Evolutionary conservation across 371 early-diverging fungal species (phyloP), one percentile per base, ranked within the genome.

Genomic region (Capillidium heterosporum): DNA sequence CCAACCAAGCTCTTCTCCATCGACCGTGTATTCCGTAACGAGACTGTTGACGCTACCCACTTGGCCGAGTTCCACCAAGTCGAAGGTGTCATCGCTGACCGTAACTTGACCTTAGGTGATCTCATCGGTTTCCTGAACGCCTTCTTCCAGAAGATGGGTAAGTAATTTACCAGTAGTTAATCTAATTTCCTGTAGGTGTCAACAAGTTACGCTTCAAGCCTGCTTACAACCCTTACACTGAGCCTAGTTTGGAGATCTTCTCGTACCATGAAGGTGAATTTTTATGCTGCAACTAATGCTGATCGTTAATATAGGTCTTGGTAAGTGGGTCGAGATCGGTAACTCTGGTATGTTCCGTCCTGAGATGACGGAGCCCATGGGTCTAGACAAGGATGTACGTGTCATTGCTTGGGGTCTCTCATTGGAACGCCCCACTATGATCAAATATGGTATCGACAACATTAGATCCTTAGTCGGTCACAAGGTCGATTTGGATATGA

Each of bases 301-400:
- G 42, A 44, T 13, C 17, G 21, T 40, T 29, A 1, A 29, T n/a
- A 3, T 72, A 63, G 91, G 91, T 31, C 77, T 98, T 62, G 78
- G 85, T 59, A 83, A 84, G 70, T 99, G 98, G 97, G 93, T 99
- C 53, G 99, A 99, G 72, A 87, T 99, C 51, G 99, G 99, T 57
- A 99, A 99, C 82, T 91, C 91, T 21, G 99, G 99, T 60, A 91
- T 99, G 85, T 99, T 99, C 88, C 85, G 99, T 48, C 99, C 99
- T 2, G 99, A 99, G 73, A 94, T 99, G 95, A 77, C 99, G 65
- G 73, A 79, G 27, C 93, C 99, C 39, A 78, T 99, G 70, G 99
- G 99, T 13, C 78, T 98, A 58, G 91, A 91, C 51, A 85, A 89
- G 42, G 94, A 94, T 75, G 93, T 99, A 11, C 80, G 86, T 56